Evolutionary conservation across 345 rosid genomes (phyloP), one percentile per base, ranked within the genome.

Genomic region (Eucalyptus regnans): DNA sequence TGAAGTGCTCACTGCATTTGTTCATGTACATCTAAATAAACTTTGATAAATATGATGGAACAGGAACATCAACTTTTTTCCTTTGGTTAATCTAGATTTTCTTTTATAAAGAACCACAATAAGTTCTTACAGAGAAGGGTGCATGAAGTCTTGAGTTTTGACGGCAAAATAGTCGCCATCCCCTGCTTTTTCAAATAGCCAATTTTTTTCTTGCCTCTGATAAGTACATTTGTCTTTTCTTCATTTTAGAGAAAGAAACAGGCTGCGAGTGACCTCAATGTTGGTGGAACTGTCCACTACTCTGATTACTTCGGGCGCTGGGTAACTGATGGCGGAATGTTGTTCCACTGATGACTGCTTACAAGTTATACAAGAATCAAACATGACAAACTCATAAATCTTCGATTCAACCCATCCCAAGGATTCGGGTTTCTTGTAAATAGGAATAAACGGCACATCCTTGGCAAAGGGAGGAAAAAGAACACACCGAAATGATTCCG

Each of bases 301-400:
- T 88, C 96, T 22, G 86, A 91, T 86, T 89, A 91, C 52, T 97
- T 95, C 58, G 88, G 33, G 85, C 91, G 91, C 79, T 97, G 99
- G 99, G 95, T 97, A 58, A 91, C 89, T 49, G 88, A 94, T 29
- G 99, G 96, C 62, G 96, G 92, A 80, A 86, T 91, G 89, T 89
- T 91, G 71, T 91, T 87, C 92, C 14, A 37, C 23, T 90, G 23
- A 22, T 90, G 90, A 90, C 89, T 66, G 48, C 90, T 49, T 7
- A 76, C 37, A 10, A 76, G 48, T 84, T 86, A 91, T 50, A 54
- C 64, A 46, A 50, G 81, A 48, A 50, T 54, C 50, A 50, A 56
- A 64, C 25, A 22, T 79, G 66, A 44, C 86, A 25, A 48, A 37
- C 58, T n/a, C 87, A 88, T 22, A 88, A 88, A 80, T 84, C 62